Base-by-base conservation (phyloP, 2,329 filamentous ascomycete species). In the Zymoseptoria pseudotritici region DNA sequence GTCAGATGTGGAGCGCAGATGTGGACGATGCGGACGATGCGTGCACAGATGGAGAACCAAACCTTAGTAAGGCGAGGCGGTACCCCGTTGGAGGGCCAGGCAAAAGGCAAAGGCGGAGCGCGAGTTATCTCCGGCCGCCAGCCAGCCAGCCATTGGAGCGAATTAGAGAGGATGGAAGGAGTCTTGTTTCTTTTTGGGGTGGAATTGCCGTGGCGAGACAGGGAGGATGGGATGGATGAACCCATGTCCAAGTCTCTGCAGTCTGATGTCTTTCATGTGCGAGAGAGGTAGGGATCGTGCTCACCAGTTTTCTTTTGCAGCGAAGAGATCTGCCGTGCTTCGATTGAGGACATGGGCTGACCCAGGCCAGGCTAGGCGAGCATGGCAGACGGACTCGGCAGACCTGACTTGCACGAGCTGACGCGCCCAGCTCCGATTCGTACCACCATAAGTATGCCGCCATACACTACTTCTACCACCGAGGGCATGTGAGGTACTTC, bases 101-200 rank as follows among this genome's bases (percentile, higher is more conserved):
- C 22, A 3, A 24, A 24, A 24, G 11, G 11, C 10, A 13, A 13
- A 17, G 36, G 36, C 58, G 61, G 59, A 59, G 58, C 49, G 62
- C 64, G 62, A 64, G 58, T 63, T 60, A 64, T 64, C 62, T 64
- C 64, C 64, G 62, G 56, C 46, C 50, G 55, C 50, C 21, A 22
- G 21, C 21, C 4, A 22, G 21, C 4, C 20, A 50, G 50, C 53
- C 58, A 56, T 59, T 31, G 58, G 53, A 57, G 36, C 13, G 21
- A 17, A 53, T 24, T 24, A 24, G 22, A 24, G 22, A 24, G 22
- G 22, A 24, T 24, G 22, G 22, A 24, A 24, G 4, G 22, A 24
- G 22, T 24, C 31, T 36, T 36, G 31, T 36, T 42, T 42, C 36
- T 42, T 42, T 42, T 42, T 11, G 31, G 10, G 3, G 31, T 42